Evolutionary conservation across 2,329 filamentous ascomycete genomes (phyloP).

Genomic region (Cordyceps tenuipes): DNA sequence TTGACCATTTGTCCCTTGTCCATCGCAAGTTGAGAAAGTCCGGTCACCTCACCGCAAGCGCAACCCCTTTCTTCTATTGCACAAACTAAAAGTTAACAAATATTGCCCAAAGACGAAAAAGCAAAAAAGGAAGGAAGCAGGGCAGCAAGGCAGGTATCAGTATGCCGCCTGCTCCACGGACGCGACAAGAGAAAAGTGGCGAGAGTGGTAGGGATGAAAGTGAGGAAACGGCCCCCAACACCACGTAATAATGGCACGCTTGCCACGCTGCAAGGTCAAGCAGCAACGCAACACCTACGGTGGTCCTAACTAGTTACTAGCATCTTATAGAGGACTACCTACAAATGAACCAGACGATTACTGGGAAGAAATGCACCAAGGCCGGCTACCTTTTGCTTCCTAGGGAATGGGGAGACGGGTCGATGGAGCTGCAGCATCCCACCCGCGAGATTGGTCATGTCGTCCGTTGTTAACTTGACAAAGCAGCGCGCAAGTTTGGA

Average conservation of each 20-base stretch:
- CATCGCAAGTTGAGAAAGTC: background rate
- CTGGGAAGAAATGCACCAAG: too few species aligned
- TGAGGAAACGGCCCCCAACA: background rate
- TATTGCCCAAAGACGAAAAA: background rate
- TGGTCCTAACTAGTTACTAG: background rate
- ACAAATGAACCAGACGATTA: background rate
- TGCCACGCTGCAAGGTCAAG: background rate
- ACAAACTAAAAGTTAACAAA: too few species aligned
- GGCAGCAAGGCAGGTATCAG: background rate
- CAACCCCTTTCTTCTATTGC: background rate
- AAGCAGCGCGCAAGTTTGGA: background rate
- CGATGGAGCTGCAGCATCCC: background rate
- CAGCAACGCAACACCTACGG: background rate
- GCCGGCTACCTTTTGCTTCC: too few species aligned
- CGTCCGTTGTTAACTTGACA: conserved; percentile 1
- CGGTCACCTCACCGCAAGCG: background rate
- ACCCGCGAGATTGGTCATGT: background rate
- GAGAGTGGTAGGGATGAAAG: background rate
- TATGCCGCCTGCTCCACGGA: background rate
- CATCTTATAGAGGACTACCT: too few species aligned
- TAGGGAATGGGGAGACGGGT: background rate
- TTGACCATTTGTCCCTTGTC: background rate
- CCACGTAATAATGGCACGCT: background rate
- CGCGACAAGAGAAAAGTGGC: background rate
- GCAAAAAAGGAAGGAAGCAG: background rate